These are phyloP conservation scores for Paspalum notatum DNA, from an alignment of 176 grass and related monocot species.

Conservation along the genomic window DNA sequence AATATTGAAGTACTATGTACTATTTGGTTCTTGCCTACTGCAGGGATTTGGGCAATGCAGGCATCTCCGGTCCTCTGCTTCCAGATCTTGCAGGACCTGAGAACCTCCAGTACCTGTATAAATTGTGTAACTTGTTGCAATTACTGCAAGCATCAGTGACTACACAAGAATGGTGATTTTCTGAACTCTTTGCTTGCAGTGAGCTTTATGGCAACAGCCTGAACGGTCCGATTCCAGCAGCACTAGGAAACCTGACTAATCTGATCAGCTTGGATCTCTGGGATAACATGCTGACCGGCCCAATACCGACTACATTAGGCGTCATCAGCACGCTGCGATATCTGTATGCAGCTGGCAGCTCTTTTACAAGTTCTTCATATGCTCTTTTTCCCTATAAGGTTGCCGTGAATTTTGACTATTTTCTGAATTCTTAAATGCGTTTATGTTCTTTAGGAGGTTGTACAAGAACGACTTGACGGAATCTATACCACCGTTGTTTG, in stretches of 20 bases:
- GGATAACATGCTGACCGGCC: slow-evolving; percentile 16
- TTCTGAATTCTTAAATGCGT: not conserved
- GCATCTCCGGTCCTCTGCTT: slow-evolving; percentile 47
- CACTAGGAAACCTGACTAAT: slow-evolving; percentile 30
- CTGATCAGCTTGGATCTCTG: slow-evolving; percentile 44
- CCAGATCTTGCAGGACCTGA: slow-evolving; percentile 38
- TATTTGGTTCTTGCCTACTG: not conserved
- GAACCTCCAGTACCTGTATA: slow-evolving; percentile 60
- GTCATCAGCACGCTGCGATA: not conserved
- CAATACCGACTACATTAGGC: slow-evolving; percentile 17
- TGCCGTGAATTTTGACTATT: not conserved
- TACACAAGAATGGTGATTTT: not conserved
- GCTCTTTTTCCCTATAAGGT: not conserved
- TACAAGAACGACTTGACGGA: slow-evolving; percentile 37
- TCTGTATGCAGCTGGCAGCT: slow-evolving; percentile 27
- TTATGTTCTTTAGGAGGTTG: slow-evolving; percentile 36
- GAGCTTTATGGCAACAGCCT: slow-evolving; percentile 29
- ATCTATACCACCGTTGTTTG: slow-evolving; percentile 20
- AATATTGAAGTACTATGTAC: too few species aligned
- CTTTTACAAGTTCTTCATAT: not conserved
- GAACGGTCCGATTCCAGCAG: slow-evolving; percentile 38
- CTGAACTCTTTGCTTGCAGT: slow-evolving; percentile 4
- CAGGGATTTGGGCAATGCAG: slow-evolving; percentile 55
- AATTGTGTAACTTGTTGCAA: not conserved
- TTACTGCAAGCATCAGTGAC: not conserved